Base-by-base conservation (phyloP, 371 early-diverging fungal genomes). In the Rhizomucor pusillus region DNA sequence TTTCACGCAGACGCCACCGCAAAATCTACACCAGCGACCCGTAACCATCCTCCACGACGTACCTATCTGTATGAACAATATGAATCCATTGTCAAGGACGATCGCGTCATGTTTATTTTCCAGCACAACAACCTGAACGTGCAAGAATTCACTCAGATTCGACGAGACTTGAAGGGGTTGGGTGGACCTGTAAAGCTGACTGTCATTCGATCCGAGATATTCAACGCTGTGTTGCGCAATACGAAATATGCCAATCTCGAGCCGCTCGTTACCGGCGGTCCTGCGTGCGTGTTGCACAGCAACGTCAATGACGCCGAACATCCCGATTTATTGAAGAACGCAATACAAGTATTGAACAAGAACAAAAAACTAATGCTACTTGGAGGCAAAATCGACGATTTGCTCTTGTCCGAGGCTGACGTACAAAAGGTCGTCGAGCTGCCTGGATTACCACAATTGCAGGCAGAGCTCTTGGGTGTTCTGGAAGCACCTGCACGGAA, bases 101-200 rank as follows among this genome's bases (percentile, higher is more conserved):
- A 84, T 64, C 72, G 84, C 20, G 72, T 77, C 54, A 58, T 85
- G 50, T 71, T 87, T 54, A 69, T 87, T 49, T 77, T 81, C 43
- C 87, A 87, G 59, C 84, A 85, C 71, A 87, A 85, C 76, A 87
- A 87, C 57, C 68, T 87, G 65, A 77, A 78, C 0, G 81, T 85
- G 25, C 63, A 77, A 33, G 87, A 87, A 52, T 69, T 84, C 56
- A 77, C 80, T 14, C 57, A 69, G 43, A 54, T 85, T 34, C 77
- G 87, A 55, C 70, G 73, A 48, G 77, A 82, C 3, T 57, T 87
- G 4, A 70, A 73, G 9, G 57, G 67, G 10, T 25, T 69, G 9
- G 47, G 40, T 1, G 66, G 59, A 5, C 54, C 67, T 14, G 23
- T 54, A 9, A 69, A 64, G n/a, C 63, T 86, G 56, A 77, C 71